A percentile compares a stretch with the other conserved stretches of the same genome.
Evolutionary conservation across 345 rosid genomes (phyloP).

Genomic region (Citrus reticulata): DNA sequence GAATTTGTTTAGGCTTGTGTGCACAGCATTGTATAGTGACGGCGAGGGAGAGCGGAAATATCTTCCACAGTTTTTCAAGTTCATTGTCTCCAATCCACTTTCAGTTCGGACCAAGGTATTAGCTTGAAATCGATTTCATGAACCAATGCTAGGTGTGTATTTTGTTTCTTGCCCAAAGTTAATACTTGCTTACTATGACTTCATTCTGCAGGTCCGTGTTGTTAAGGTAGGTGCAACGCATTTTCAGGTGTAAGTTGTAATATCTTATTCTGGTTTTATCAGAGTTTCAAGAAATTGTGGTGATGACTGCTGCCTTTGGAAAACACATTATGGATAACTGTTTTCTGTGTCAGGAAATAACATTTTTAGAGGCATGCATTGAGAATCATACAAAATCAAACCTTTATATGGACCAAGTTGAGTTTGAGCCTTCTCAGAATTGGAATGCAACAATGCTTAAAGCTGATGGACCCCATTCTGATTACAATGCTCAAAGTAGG

Average conservation of each 20-base stretch:
- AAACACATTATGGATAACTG: neutral
- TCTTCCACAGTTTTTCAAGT: slow-evolving; percentile 97
- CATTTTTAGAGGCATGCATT: slow-evolving; percentile 90
- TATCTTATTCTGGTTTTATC: slow-evolving; percentile 2
- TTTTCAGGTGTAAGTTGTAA: slow-evolving; percentile 26
- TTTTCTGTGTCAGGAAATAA: slow-evolving; percentile 62
- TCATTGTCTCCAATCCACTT: slow-evolving; percentile 84
- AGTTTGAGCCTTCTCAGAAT: slow-evolving; percentile 88
- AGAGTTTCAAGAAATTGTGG: neutral
- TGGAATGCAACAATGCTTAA: slow-evolving; percentile 70
- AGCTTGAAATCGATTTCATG: neutral
- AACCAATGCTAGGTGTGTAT: neutral
- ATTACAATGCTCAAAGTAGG: slow-evolving; percentile 42
- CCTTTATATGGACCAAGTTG: slow-evolving; percentile 97
- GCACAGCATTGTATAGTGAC: slow-evolving; percentile 84
- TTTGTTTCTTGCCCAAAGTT: neutral
- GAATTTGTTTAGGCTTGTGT: slow-evolving; percentile 60
- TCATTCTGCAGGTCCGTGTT: slow-evolving; percentile 73
- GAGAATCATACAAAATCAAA: slow-evolving; percentile 90
- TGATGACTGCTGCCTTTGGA: neutral
- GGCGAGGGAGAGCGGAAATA: slow-evolving; percentile 88
- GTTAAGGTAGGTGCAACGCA: slow-evolving; percentile 66
- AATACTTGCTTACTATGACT: neutral
- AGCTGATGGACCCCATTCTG: slow-evolving; percentile 43
- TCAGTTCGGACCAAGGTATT: slow-evolving; percentile 89